Base-by-base conservation (phyloP, 176 grass and related monocot species). In the Triticum dicoccoides region DNA sequence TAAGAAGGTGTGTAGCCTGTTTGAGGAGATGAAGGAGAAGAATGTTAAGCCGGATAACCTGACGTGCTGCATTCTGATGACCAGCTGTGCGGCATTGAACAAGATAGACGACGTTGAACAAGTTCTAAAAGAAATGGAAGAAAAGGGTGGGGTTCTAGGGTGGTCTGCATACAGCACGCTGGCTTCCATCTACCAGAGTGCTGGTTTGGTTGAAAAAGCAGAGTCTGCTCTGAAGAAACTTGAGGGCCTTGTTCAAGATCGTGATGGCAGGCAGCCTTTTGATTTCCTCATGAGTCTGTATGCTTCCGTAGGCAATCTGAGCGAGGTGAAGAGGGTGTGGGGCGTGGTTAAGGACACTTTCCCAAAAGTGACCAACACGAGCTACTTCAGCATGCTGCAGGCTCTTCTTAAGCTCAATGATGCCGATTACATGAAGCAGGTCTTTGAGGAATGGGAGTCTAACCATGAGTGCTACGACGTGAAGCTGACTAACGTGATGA, bases 11-110 rank as follows among this genome's bases (percentile, higher is more conserved):
- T 42, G 75, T 17, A 61, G 9, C 47, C 66, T 92, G 27, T 91
- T 90, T 78, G 79, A 88, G 79, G 87, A 90, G 73, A 93, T 97
- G 95, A 97, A 95, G 86, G 71, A 3, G n/a, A 84, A 95, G 65
- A 91, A 91, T 30, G 21, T 97, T 70, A 84, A 86, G 65, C 89
- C 89, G 0, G 67, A 87, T 88, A 87, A 45, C 76, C 44, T 91
- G 82, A 95, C 95, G 18, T 95, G 87, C 65, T 95, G 91, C 73
- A 82, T 97, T 61, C 72, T 97, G 32, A 93, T 95, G 89, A 93
- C 85, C 61, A 90, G 87, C 71, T 93, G 88, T 62, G 89, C 87
- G 56, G 78, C 91, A 84, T 61, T 89, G 51, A 84, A 85, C 68
- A 90, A 93, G 67, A 86, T 86, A 17, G 92, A 88, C 24, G 69